These are phyloP conservation scores for Cladosporium sphaerospermum DNA, from an alignment of 2,329 filamentous ascomycete genomes.

Conservation along the genomic window DNA sequence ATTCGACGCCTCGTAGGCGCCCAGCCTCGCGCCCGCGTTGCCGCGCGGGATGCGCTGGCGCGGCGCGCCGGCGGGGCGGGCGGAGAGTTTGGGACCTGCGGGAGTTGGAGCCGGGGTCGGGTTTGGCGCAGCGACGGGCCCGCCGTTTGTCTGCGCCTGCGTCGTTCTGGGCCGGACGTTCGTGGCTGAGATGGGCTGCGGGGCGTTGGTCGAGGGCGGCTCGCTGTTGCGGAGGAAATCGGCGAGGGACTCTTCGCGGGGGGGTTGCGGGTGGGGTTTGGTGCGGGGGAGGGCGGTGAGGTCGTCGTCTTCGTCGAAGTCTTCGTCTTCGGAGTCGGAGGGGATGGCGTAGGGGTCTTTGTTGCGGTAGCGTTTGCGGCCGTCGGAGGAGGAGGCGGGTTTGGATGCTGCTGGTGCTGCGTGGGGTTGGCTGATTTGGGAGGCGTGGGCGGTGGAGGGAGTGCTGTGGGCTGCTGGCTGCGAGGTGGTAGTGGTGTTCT, in stretches of 20 bases:
- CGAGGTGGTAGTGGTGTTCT: background rate
- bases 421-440: no score
- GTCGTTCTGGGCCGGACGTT: slow-evolving; percentile 15
- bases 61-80: slow-evolving; percentile 16
- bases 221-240: slow-evolving; percentile 68
- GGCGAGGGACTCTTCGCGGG: slow-evolving; percentile 58
- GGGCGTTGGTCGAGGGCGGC: slow-evolving; percentile 43
- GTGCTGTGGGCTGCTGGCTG: slow-evolving; percentile 3
- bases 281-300: slow-evolving; percentile 38
- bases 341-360: slow-evolving; percentile 94
- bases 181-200: slow-evolving; percentile 12
- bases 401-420: background rate
- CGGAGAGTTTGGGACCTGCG: slow-evolving; percentile 9
- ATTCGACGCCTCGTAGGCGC: slow-evolving; percentile 14
- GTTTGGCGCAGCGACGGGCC: background rate
- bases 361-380: slow-evolving; percentile 68
- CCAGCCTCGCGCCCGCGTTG: slow-evolving; percentile 7
- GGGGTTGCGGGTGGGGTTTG: slow-evolving; percentile 23
- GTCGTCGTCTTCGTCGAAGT: slow-evolving; percentile 41
- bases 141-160: slow-evolving; percentile 18
- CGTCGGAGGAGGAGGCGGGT: slow-evolving; percentile 31
- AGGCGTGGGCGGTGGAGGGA: background rate
- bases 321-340: slow-evolving; percentile 52
- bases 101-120: slow-evolving; percentile 6
- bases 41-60: slow-evolving; percentile 20